These are phyloP conservation scores for Erodium maritimum DNA, from an alignment of 345 rosid species.

Conservation along the genomic window DNA sequence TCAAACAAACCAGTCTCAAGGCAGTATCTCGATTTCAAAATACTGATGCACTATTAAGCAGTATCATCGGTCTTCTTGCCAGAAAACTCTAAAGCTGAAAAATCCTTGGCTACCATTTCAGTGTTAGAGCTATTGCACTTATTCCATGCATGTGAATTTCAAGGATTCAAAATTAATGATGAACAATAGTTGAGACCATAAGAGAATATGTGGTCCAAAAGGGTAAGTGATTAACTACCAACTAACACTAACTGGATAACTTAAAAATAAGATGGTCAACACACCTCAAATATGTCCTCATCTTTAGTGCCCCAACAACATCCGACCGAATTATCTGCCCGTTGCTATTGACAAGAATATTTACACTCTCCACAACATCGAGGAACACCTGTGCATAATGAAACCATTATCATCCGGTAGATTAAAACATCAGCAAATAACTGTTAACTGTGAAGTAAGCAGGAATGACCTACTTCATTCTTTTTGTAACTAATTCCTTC, in stretches of 20 bases:
- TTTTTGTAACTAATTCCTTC: slow-evolving; percentile 87
- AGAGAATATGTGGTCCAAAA: background rate
- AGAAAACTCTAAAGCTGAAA: background rate
- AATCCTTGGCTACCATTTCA: background rate
- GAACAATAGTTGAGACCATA: background rate
- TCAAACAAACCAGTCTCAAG: too few species aligned
- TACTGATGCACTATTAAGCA: background rate
- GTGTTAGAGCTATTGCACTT: background rate
- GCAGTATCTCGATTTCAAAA: too few species aligned
- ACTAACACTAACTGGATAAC: background rate
- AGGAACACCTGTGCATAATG: slow-evolving; percentile 58
- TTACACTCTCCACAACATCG: slow-evolving; percentile 90
- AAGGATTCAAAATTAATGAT: background rate
- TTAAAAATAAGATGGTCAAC: slow-evolving; percentile 4
- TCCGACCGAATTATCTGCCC: slow-evolving; percentile 91
- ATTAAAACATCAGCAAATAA: slow-evolving; percentile 9
- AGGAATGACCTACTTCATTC: slow-evolving; percentile 54
- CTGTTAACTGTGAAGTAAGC: slow-evolving; percentile 1
- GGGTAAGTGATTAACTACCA: background rate
- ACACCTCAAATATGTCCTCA: slow-evolving; percentile 91
- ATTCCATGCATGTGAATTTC: slow-evolving; percentile 1
- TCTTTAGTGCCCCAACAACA: slow-evolving; percentile 95
- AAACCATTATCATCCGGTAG: slow-evolving; percentile 5
- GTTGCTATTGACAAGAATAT: slow-evolving; percentile 92
- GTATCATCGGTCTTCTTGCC: background rate